phyloP scores from a whole-genome alignment of 2,329 filamentous ascomycete genomes.

The Xylariaceae sp. region DNA sequence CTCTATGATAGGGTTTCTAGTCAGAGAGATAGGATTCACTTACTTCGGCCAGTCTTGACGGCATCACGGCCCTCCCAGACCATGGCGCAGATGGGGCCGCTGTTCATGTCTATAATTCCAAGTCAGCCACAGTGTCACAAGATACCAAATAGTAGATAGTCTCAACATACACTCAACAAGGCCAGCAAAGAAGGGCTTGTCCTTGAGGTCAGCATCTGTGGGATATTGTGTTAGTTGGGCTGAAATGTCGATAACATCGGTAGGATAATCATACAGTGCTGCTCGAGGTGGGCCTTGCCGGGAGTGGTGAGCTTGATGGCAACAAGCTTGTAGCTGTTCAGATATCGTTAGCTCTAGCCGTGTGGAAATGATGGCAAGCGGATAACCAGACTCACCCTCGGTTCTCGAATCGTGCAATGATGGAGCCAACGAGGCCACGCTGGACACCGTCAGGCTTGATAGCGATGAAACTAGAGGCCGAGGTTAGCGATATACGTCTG shows the following conservation, averaged over 20 bases:
- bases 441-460: slow-evolving; percentile 99
- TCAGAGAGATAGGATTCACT: slow-evolving; percentile 44
- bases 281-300: slow-evolving; percentile 93
- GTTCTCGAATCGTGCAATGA: slow-evolving; percentile 97
- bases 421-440: slow-evolving; percentile 97
- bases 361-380: slow-evolving; percentile 9
- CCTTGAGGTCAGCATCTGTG: slow-evolving; percentile 81
- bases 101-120: slow-evolving; percentile 80
- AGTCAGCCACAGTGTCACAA: slow-evolving; percentile 12
- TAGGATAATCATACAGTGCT: slow-evolving; percentile 73
- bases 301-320: slow-evolving; percentile 95
- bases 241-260: neutral
- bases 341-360: slow-evolving; percentile 26
- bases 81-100: slow-evolving; percentile 98
- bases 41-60: slow-evolving; percentile 97
- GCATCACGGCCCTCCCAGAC: slow-evolving; percentile 99
- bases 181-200: slow-evolving; percentile 96
- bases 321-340: slow-evolving; percentile 88
- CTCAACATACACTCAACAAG: slow-evolving; percentile 81
- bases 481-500: slow-evolving; percentile 7
- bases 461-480: slow-evolving; percentile 86
- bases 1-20: neutral
- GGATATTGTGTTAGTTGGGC: slow-evolving; percentile 39
- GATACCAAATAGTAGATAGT: neutral
- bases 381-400: slow-evolving; percentile 71